Base-by-base conservation (phyloP, 2,329 filamentous ascomycete species). In the Chaetomium globosum region DNA sequence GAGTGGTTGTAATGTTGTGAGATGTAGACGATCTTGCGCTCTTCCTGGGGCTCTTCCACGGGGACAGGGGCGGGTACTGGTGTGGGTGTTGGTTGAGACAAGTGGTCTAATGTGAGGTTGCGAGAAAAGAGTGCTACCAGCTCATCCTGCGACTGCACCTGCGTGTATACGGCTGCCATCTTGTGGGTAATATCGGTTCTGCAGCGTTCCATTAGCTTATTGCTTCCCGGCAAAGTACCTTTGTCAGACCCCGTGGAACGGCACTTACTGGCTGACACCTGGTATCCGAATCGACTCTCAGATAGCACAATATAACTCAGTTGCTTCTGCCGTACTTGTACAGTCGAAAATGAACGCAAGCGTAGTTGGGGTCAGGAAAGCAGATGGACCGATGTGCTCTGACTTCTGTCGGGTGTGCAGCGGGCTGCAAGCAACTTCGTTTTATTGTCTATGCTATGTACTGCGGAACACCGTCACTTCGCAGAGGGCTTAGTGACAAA, bases 1-100 rank as follows among this genome's bases (percentile, higher is more conserved):
- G 91, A 92, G 74, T 93, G 92, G 69, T 89, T 89, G 76, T 96
- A 96, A 76, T 96, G 92, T 73, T 91, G 89, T 10, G 91, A 90
- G 71, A 91, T 86, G 79, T 95, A 96, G 68, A 85, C 81, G 68
- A 91, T 88, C 71, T 75, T 76, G 21, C 71, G 71, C 63, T 75
- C 73, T 54, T 77, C 72, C 54, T 74, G 71, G 7, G 69, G 69
- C 6, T 61, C 70, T 54, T 66, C 59, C 19, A 65, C 63, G 13
- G 67, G 56, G 72, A 59, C 63, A 21, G 70, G 60, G 72, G 73
- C 63, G 3, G 64, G 59, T 72, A 33, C 58, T 19, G 64, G 59
- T 33, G 26, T 46, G 1, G 63, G 48, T 33, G 43, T 23, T 5
- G 65, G 57, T 13, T 53, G 65, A 30, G 51, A 51, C 59, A 79